Base-by-base conservation (phyloP, 2,329 filamentous ascomycete genomes). In the Lecanosticta acicola region DNA sequence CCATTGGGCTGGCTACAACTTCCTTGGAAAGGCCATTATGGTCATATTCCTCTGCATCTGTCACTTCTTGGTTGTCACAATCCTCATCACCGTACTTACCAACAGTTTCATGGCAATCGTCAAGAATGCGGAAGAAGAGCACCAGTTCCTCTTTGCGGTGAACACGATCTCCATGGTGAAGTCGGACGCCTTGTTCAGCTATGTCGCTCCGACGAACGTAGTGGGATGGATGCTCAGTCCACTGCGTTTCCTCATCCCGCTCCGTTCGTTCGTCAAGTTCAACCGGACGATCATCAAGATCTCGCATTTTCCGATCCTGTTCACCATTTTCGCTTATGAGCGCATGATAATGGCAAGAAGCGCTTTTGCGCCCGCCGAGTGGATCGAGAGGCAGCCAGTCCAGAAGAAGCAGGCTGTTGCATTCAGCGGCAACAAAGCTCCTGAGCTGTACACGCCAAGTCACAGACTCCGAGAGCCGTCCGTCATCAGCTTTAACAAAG, bases 141-240 rank as follows among this genome's bases (percentile, higher is more conserved):
- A 96, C 58, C 80, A 83, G 54, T 96, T 95, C 63, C 70, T 96
- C 2, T 96, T 97, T 61, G 91, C 91, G 0, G 89, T 97, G 65
- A 97, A 96, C 63, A 94, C 91, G 3, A 94, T 96, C 40, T 94
- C 88, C 3, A 94, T 95, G 87, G 91, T 96, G 55, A 97, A 96
- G 67, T 95, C 93, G n/a, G 91, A 97, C 64, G 86, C 89, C 0
- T 73, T 96, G 0, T 97, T 97, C 71, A 94, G 88, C 3, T 96
- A 96, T 63, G 80, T 96, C 50, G 86, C 91, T 1, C 91, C 91
- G 0, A 84, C 86, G 11, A 97, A 97, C 62, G 85, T 96, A 21
- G 78, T 96, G 52, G 90, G 87, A 1, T 97, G 90, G 91, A 63
- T 91, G 0, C 72, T 95, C 20, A 89, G 89, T 59, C 91, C 91